phyloP scores from a whole-genome alignment of 768 basidiomycete genomes.

The Tulasnella sp. region DNA sequence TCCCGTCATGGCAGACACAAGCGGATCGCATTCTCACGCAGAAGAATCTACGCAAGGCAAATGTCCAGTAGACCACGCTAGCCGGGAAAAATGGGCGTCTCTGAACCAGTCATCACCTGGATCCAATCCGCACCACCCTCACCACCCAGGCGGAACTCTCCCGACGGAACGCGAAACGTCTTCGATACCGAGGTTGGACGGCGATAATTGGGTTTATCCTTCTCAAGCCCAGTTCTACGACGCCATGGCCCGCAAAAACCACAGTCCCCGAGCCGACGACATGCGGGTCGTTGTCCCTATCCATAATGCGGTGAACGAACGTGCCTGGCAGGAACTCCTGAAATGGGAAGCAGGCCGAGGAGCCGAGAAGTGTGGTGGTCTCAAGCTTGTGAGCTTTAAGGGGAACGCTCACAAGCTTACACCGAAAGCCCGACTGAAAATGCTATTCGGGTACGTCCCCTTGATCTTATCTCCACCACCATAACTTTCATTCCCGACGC shows the following conservation, averaged over 20 bases:
- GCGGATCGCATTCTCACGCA: background rate
- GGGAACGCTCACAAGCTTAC: constrained; percentile 78
- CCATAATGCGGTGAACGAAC: constrained; percentile 98
- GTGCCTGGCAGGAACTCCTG: constrained; percentile 77
- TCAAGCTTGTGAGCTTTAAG: constrained; percentile 84
- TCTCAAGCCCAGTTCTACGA: constrained; percentile 97
- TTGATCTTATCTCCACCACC: background rate
- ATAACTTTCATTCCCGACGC: constrained; percentile 13
- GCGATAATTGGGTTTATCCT: constrained; percentile 86
- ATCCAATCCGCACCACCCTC: background rate
- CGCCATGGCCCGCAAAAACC: constrained; percentile 94
- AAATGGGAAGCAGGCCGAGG: constrained; percentile 80
- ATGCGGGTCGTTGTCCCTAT: constrained; percentile 97
- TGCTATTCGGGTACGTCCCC: constrained; percentile 73
- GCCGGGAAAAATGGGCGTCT: constrained; percentile 45
- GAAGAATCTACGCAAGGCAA: constrained; percentile 34
- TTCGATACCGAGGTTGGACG: constrained; percentile 72
- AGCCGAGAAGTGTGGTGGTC: constrained; percentile 73
- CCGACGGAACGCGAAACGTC: constrained; percentile 76
- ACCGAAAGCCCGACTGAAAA: constrained; percentile 76
- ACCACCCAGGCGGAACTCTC: constrained; percentile 36
- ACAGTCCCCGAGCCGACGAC: constrained; percentile 79
- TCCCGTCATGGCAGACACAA: background rate
- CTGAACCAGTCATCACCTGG: background rate
- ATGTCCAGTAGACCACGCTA: constrained; percentile 66